phyloP scores from a whole-genome alignment of 108 stramenopile genomes.

The Tribonema minus region DNA sequence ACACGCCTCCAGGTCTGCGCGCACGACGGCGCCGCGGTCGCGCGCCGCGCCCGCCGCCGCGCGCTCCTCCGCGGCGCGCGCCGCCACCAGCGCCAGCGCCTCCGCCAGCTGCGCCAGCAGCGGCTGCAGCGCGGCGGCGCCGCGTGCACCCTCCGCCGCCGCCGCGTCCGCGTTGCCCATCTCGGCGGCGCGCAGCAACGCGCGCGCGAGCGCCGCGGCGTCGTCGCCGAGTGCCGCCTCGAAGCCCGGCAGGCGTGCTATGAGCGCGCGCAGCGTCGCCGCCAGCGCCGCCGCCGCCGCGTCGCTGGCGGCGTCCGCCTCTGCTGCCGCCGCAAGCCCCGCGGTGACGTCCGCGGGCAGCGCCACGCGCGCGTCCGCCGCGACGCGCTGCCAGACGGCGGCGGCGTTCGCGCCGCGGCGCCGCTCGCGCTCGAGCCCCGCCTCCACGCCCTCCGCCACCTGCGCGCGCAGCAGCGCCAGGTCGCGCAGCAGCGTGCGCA shows the following conservation, averaged over 20 bases:
- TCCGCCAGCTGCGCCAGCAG: conserved; percentile 10
- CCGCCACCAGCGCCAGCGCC: conserved; percentile 11
- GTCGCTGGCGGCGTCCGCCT: background rate
- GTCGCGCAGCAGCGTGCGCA: background rate
- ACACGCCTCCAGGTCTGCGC: too few species aligned
- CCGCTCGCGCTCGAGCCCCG: conserved; percentile 12
- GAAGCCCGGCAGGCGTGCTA: background rate
- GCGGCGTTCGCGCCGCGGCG: background rate
- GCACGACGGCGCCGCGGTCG: too few species aligned
- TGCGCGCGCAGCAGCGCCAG: background rate
- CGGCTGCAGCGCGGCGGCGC: background rate
- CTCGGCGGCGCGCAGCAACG: conserved; percentile 1
- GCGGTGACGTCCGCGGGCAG: conserved; percentile 1
- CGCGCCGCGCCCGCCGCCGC: background rate
- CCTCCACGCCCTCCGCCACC: conserved; percentile 3
- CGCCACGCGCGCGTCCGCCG: background rate
- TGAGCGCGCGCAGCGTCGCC: background rate
- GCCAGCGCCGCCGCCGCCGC: background rate
- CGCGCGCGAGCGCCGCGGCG: background rate
- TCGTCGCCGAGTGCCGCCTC: background rate
- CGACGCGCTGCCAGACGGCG: background rate
- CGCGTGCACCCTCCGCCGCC: conserved; percentile 1
- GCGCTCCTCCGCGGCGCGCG: background rate
- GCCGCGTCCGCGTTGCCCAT: conserved; percentile 18
- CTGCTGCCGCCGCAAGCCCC: background rate